These are phyloP conservation scores for Trichoderma erinaceum DNA, from an alignment of 495 filamentous ascomycete species.

Conservation along the genomic window DNA sequence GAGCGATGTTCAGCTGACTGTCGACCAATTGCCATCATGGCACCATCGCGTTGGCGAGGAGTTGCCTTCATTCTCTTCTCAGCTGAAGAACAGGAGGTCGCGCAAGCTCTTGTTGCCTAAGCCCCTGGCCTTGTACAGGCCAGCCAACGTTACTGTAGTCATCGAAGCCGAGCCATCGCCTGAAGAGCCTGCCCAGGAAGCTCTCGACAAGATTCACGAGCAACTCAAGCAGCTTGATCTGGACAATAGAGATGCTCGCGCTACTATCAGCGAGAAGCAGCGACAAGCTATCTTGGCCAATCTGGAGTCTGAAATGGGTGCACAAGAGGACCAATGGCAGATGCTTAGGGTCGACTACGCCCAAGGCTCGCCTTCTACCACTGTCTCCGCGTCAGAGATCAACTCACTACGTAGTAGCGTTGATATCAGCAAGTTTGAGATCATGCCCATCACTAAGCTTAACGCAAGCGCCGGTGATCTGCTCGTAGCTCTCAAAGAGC, in stretches of 20 bases:
- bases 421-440: constrained; percentile 15
- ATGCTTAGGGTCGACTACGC: constrained; percentile 40
- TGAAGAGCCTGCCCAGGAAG: constrained; percentile 42
- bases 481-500: not conserved
- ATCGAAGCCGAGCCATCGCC: constrained; percentile 41
- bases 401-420: constrained; percentile 18
- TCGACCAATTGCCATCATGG: constrained; percentile 19
- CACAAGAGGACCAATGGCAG: constrained; percentile 46
- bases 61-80: constrained; percentile 47
- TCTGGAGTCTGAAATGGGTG: constrained; percentile 48
- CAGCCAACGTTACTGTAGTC: constrained; percentile 27
- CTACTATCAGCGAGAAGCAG: constrained; percentile 28
- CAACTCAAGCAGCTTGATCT: constrained; percentile 43
- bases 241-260: constrained; percentile 20
- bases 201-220: constrained; percentile 43
- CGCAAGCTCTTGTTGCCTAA: constrained; percentile 44
- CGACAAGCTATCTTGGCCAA: constrained; percentile 42
- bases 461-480: not conserved
- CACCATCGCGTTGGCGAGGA: constrained; percentile 48
- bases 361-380: constrained; percentile 43
- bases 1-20: not conserved
- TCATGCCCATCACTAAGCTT: not conserved
- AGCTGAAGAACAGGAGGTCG: constrained; percentile 31
- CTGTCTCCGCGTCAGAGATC: constrained; percentile 29
- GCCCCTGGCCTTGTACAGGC: constrained; percentile 38